Evolutionary conservation across 495 filamentous ascomycete genomes (phyloP), one percentile per base, ranked within the genome.

Genomic region (Podospora conica): DNA sequence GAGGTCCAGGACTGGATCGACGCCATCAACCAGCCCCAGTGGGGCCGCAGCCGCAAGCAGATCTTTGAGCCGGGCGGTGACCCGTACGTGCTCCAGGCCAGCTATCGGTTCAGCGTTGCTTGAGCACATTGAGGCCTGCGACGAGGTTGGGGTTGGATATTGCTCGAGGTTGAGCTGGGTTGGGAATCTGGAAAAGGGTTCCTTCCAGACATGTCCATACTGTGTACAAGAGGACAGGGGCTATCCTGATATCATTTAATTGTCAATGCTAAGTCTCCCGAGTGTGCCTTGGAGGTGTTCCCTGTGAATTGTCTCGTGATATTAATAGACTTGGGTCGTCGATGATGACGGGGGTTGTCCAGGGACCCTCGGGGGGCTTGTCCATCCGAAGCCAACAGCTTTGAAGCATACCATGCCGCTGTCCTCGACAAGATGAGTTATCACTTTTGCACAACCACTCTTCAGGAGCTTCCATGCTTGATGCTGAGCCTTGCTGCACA

Each of bases 1-100:
- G 85, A 86, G 69, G 84, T 86, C 24, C 77, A 87, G 79, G 84
- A 88, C 72, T 94, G 87, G 86, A 93, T 94, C 70, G 90, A 92
- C 71, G 90, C 80, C 23, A 91, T 94, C 77, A 93, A 93, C 75
- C 79, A 92, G 64, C 90, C 90, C 9, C 79, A 90, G 74, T 94
- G 91, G 91, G 87, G 85, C 12, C 83, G 89, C 65, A 67, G 76
- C 58, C 71, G 66, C 63, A 86, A 84, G 77, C 86, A 90, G 76
- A 81, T 91, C 71, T 88, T 79, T 70, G 79, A 78, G n/a, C 87
- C 88, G n/a, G 82, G 81, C 24, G 83, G 81, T 33, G 83, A 81
- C 56, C 87, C 86, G 22, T 85, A 85, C 70, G 78, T 89, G 15
- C 83, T 90, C 73, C 83, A 84, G 73, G 87, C 88, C 9, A 87